Base-by-base conservation (phyloP, 257 asterid species). In the Mitragyna speciosa region DNA sequence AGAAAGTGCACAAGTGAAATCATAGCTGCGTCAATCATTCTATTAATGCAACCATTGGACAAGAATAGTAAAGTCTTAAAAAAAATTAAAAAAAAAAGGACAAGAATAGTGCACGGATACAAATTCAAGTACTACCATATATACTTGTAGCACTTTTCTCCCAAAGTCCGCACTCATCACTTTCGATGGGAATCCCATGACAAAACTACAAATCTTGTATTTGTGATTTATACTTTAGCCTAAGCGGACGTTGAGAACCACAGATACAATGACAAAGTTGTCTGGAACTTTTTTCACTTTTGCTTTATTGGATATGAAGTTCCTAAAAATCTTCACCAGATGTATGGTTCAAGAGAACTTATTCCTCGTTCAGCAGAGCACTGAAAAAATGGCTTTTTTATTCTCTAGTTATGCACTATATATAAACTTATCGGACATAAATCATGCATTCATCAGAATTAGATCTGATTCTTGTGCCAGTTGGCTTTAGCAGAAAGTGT, bases 251-350 rank as follows among this genome's bases (percentile, higher is more conserved):
- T 45, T 28, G 0, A 33, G 47, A 43, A 64, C 79, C 79, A 64
- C 79, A 41, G 39, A 31, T 76, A 36, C 17, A 56, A 54, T 7
- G 49, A 56, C 39, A 36, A 19, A 31, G 14, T 31, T n/a, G 22
- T 48, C 22, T 41, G 41, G 41, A 14, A 12, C 22, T 52, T 0
- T 52, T 54, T 33, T n/a, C 31, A 54, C 65, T 72, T 79, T 79
- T 59, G 72, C 77, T 59, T 79, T 79, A 20, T 10, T 12, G n/a
- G 31, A 61, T 48, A 51, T 48, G 72, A 31, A 71, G 64, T 73
- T 73, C 28, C 31, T 20, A 24, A 12, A 12, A 69, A 63, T 51
- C 72, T 22, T 70, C 76, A 2, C 51, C 63, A 14, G 64, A 72
- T 6, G 58, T 24, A 45, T 6, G 43, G 22, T 76, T n/a, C n/a